Percentiles rank a stretch among this genome's conserved stretches.
These are phyloP conservation scores for Colletotrichum coccodes DNA, from an alignment of 2,329 filamentous ascomycete species.

Conservation along the genomic window DNA sequence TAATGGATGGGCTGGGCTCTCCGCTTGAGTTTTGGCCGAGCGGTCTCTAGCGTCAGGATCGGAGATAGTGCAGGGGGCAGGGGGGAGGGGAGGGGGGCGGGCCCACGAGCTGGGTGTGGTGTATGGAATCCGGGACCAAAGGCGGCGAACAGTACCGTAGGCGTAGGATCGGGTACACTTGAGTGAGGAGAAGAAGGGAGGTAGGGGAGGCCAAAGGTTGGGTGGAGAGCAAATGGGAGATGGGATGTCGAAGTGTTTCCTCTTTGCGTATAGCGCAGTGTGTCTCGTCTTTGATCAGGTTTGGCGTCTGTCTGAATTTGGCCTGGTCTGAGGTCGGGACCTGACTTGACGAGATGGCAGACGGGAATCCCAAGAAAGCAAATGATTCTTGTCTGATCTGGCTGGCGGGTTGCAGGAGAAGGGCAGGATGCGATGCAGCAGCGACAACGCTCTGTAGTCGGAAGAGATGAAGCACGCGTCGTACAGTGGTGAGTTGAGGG, in stretches of 20 bases:
- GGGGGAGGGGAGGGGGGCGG: neutral
- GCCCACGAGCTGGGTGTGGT: constrained; percentile 27
- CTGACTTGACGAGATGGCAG: constrained; percentile 21
- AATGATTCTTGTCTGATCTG: constrained; percentile 32
- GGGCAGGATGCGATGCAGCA: constrained; percentile 3
- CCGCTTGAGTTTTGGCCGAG: constrained; percentile 33
- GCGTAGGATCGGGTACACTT: constrained; percentile 13
- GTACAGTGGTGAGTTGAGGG: constrained; percentile 1
- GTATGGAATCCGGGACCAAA: constrained; percentile 25
- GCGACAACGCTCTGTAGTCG: neutral
- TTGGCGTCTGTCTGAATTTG: constrained; percentile 30
- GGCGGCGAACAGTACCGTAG: constrained; percentile 30
- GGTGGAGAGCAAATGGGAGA: constrained; percentile 19
- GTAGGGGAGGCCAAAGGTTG: constrained; percentile 17
- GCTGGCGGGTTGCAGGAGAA: constrained; percentile 15
- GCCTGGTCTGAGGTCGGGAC: constrained; percentile 23
- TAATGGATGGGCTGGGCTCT: constrained; percentile 35
- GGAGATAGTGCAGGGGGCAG: constrained; percentile 32
- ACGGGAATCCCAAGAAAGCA: constrained; percentile 20
- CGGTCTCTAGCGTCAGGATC: constrained; percentile 33
- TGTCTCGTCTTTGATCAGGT: constrained; percentile 25
- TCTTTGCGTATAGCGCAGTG: constrained; percentile 32
- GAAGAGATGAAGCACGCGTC: neutral
- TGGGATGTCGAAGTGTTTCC: constrained; percentile 27
- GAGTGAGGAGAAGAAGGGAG: constrained; percentile 1